Evolutionary conservation across 192 early-diverging fungal genomes (phyloP), one percentile per base, ranked within the genome.

Genomic region (Gorgonomyces haynaldii): DNA sequence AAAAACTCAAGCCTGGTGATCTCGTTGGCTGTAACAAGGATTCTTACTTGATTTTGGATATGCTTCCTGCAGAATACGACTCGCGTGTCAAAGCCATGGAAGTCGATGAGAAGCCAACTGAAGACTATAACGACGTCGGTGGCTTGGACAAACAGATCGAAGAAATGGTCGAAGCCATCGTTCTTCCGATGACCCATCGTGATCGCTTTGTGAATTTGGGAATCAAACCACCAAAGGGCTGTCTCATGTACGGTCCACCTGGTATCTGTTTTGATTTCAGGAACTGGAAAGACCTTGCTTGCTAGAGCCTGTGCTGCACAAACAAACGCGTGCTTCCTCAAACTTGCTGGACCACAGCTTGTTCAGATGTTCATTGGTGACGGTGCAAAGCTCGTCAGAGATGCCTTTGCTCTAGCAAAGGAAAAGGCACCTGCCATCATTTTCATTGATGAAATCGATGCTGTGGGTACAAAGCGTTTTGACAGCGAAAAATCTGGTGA

Each of bases 21-120:
- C 72, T 98, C 37, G 88, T 98, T 62, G 95, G 91, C 54, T 91
- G 95, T 24, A 92, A 98, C 69, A 98, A 98, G 62, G 95, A 98
- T 75, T 87, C 84, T 58, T 96, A 86, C 56, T 64, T 98, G 59
- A 81, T 98, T 50, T 72, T 98, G 37, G 92, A 98, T 52, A 91
- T 83, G 61, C 75, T 98, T 41, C 95, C 95, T 2, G 84, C 92
- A 10, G 95, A 98, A 83, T 97, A 94, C 54, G 95, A 98, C 65
- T 89, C 90, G 23, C 80, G 95, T 35, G 95, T 95, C 30, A 96
- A 96, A 65, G 95, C 91, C 10, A 98, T 98, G 95, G 95, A 98
- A 65, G 95, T 98, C 3, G 95, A 98, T 48, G 95, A 98, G 62
- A 96, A 96, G 67, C 95, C 95, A 12, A 92, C 89, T 13, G 95